Conservation (phyloP, 495 filamentous ascomycete species). For the Entonaema liquescens region DNA sequence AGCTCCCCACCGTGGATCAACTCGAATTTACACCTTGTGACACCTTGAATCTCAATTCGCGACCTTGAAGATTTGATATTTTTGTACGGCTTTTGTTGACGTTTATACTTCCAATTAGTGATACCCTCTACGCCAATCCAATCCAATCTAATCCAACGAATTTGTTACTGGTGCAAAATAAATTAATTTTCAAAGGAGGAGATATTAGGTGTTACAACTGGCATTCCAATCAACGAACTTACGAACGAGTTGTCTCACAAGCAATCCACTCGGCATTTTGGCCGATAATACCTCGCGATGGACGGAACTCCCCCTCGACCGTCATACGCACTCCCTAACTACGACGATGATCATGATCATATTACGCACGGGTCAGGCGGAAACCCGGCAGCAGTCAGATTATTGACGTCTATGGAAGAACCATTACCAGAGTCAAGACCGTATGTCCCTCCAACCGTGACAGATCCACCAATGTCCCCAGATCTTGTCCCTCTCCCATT, state of each 20-base stretch:
- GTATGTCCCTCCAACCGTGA: slow-evolving; percentile 53
- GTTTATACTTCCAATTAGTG: neutral
- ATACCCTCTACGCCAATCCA: slow-evolving; percentile 14
- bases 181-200: neutral
- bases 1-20: slow-evolving; percentile 36
- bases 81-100: neutral
- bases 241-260: slow-evolving; percentile 31
- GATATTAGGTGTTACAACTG: neutral
- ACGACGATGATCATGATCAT: slow-evolving; percentile 57
- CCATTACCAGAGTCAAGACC: slow-evolving; percentile 46
- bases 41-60: slow-evolving; percentile 31
- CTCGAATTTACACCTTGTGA: slow-evolving; percentile 25
- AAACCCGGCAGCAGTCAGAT: slow-evolving; percentile 55
- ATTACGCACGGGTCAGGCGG: slow-evolving; percentile 47
- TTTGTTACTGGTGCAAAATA: neutral
- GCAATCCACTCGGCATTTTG: slow-evolving; percentile 34
- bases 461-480: slow-evolving; percentile 23
- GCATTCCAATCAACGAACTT: slow-evolving; percentile 28
- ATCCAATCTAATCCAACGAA: slow-evolving; percentile 12
- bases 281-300: slow-evolving; percentile 51
- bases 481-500: slow-evolving; percentile 45
- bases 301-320: slow-evolving; percentile 55
- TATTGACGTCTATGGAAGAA: slow-evolving; percentile 63
- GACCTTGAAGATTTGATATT: slow-evolving; percentile 1
- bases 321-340: slow-evolving; percentile 57